phyloP scores from a whole-genome alignment of 1,284 basidiomycete species.

The Austropuccinia psidii region DNA sequence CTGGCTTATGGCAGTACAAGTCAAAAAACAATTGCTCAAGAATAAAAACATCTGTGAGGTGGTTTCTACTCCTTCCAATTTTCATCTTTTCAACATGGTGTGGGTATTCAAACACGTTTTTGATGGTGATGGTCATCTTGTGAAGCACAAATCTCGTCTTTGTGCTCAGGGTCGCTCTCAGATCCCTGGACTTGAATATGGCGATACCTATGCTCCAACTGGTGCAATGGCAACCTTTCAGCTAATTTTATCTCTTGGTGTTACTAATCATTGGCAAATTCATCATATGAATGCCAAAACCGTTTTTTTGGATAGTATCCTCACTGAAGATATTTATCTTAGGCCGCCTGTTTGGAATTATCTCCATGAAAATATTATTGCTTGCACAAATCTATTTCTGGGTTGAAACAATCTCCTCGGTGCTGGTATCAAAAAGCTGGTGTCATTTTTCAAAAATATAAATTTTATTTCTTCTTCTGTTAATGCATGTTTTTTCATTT shows the following conservation, averaged over 20 bases:
- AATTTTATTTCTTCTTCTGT: not conserved
- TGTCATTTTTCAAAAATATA: not conserved
- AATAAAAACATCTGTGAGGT: not conserved
- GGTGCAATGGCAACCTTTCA: not conserved
- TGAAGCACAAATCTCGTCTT: not conserved
- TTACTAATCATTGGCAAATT: not conserved
- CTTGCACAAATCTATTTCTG: not conserved
- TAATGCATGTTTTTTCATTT: not conserved
- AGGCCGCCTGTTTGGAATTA: not conserved
- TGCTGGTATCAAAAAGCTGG: not conserved
- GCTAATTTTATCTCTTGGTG: not conserved
- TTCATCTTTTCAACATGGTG: not conserved
- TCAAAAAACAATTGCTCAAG: no score
- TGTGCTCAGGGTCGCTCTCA: not conserved
- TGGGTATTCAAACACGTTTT: not conserved
- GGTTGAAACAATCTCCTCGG: not conserved
- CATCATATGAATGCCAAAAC: no score
- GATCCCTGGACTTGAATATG: not conserved
- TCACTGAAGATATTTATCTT: not conserved
- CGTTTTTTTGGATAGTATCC: not conserved
- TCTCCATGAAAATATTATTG: not conserved
- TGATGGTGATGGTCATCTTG: not conserved
- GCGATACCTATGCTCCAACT: not conserved
- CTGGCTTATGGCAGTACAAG: no score
- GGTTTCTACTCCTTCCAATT: not conserved